Base-by-base conservation (phyloP, 805 yeast genomes). In the Suhomyces prunicola region DNA sequence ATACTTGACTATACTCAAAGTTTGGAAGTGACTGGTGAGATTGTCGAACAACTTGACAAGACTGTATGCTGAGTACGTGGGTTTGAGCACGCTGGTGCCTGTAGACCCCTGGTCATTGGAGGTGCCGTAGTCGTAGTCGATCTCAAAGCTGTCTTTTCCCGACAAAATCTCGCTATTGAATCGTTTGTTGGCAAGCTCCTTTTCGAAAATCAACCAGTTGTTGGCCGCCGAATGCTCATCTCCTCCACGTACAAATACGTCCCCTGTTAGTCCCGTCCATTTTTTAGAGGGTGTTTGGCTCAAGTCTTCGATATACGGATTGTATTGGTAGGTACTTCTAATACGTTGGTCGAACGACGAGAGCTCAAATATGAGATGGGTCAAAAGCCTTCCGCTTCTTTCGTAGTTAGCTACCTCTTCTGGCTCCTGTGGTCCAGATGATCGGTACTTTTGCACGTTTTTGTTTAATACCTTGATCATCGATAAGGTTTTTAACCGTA, bases 21-120 rank as follows among this genome's bases (percentile, higher is more conserved):
- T 73, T 36, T 72, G 71, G 67, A 83, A 84, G 55, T 81, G 84
- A 13, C 72, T 72, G 2, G 85, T 83, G 50, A 85, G 73, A 46
- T 80, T 79, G 56, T 83, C 83, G 22, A 87, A 67, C 42, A 88
- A 65, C 58, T 83, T 84, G 44, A 76, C 76, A 54, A 87, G 64
- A 47, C 82, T 80, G 39, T 78, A 72, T 0, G 91, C 83, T 0
- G 90, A 81, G 55, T 79, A 79, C 0, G 90, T 86, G 0, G 93
- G 91, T 48, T 66, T 69, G 40, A 67, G 50, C 4, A 60, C 13
- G 9, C 29, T 22, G n/a, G 33, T 29, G 33, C 44, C 52, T 9
- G 41, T 5, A 19, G 33, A 31, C 46, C 48, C 39, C 44, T 48
- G n/a, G 17, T 26, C 41, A 19, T 36, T 51, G 22, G 46, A 60